phyloP scores from a whole-genome alignment of 345 rosid genomes.

The Dipteronia dyeriana region DNA sequence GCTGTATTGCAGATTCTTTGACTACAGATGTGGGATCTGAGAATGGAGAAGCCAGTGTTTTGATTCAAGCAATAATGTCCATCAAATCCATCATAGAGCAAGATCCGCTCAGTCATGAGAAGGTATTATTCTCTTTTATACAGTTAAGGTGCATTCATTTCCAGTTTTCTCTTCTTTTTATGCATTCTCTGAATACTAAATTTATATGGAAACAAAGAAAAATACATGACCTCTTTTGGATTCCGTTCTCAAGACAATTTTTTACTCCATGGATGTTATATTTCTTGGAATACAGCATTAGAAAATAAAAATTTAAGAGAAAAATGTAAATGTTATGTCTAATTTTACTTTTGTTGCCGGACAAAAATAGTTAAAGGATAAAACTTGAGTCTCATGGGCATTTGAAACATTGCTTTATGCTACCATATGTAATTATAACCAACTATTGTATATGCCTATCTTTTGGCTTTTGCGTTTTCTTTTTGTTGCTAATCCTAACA shows the following conservation, averaged over 20 bases:
- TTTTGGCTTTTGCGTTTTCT: too few species aligned
- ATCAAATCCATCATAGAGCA: constrained; percentile 73
- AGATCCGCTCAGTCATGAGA: constrained; percentile 77
- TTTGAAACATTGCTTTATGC: background rate
- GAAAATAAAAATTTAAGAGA: too few species aligned
- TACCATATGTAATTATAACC: too few species aligned
- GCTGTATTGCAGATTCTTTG: constrained; percentile 55
- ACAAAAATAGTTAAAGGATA: background rate
- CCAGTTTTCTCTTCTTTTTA: constrained; percentile 2
- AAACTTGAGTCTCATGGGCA: background rate
- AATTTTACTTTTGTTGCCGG: background rate
- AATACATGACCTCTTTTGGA: background rate
- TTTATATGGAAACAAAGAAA: constrained; percentile 17
- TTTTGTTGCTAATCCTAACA: too few species aligned
- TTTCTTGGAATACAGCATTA: background rate
- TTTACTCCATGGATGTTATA: background rate
- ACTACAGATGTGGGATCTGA: constrained; percentile 41
- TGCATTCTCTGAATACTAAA: constrained; percentile 15
- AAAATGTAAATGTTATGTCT: background rate
- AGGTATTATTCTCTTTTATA: constrained; percentile 46
- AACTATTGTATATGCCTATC: too few species aligned
- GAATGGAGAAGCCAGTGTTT: constrained; percentile 68
- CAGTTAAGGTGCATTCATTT: constrained; percentile 17
- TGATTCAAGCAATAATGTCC: constrained; percentile 76
- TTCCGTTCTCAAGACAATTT: background rate